Evolutionary conservation across 768 basidiomycete species (phyloP).

Genomic region (Tricholoma terreum): DNA sequence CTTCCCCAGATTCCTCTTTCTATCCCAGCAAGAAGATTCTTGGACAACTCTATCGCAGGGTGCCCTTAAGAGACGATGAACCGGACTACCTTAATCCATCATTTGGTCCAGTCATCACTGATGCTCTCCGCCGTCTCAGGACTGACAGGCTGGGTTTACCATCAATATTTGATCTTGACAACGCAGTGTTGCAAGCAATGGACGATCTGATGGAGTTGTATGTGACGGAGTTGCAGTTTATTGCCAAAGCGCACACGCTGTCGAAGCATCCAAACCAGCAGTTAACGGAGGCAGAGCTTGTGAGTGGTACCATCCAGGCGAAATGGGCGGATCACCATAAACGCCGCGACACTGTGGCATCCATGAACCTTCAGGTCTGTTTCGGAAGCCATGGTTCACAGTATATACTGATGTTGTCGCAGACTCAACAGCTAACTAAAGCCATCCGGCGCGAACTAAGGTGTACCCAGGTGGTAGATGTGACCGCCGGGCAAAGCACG

Average conservation of each 20-base stretch:
- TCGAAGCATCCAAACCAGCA: constrained; percentile 32
- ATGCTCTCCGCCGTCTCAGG: constrained; percentile 20
- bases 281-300: constrained; percentile 40
- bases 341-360: constrained; percentile 34
- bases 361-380: constrained; percentile 45
- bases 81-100: constrained; percentile 7
- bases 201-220: constrained; percentile 33
- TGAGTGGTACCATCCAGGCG: constrained; percentile 45
- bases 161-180: constrained; percentile 16
- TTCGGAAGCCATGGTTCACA: not conserved
- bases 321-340: constrained; percentile 41
- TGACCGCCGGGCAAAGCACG: constrained; percentile 8
- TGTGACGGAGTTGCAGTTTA: constrained; percentile 27
- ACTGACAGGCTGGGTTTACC: constrained; percentile 33
- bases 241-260: constrained; percentile 34
- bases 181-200: constrained; percentile 37
- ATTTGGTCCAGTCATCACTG: constrained; percentile 18
- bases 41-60: constrained; percentile 43
- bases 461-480: constrained; percentile 6
- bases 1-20: constrained; percentile 14
- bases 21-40: constrained; percentile 44
- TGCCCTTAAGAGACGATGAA: constrained; percentile 28
- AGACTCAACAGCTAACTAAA: constrained; percentile 39
- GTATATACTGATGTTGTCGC: constrained; percentile 3
- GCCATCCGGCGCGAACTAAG: constrained; percentile 34